Conservation (phyloP, 106 monocot genomes). For the Dioscorea alata region DNA sequence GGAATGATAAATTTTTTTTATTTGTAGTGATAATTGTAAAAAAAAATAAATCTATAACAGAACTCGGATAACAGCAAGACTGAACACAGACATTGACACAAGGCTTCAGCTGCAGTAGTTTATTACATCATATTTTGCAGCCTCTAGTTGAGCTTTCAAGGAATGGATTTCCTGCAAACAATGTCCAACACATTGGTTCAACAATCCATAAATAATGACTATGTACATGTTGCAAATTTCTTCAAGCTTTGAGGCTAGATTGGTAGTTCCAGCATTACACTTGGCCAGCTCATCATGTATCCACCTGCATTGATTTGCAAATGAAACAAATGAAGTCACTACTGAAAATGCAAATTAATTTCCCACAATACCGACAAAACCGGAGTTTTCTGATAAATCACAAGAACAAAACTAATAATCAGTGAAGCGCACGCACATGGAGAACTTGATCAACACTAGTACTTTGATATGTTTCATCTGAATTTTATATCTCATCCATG, state of each 20-base stretch:
- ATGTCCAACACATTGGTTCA: not conserved
- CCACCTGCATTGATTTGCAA: conserved; percentile 36
- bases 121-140: conserved; percentile 83
- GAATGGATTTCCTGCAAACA: conserved; percentile 73
- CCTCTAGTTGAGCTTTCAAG: conserved; percentile 69
- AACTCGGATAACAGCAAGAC: conserved; percentile 66
- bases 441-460: no score
- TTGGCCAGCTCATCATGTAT: conserved; percentile 79
- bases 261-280: conserved; percentile 66
- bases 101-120: conserved; percentile 87
- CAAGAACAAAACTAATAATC: no score
- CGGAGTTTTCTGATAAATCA: no score
- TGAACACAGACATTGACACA: conserved; percentile 70
- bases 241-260: conserved; percentile 76
- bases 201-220: no score
- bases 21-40: no score
- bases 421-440: no score
- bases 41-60: no score
- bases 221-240: no score
- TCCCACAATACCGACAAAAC: not conserved
- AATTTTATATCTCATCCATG: no score
- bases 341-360: no score
- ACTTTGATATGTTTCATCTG: no score
- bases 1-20: no score
- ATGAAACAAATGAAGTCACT: not conserved